Conservation (phyloP, 331 rosid species). For the Prunus yedoensis region DNA sequence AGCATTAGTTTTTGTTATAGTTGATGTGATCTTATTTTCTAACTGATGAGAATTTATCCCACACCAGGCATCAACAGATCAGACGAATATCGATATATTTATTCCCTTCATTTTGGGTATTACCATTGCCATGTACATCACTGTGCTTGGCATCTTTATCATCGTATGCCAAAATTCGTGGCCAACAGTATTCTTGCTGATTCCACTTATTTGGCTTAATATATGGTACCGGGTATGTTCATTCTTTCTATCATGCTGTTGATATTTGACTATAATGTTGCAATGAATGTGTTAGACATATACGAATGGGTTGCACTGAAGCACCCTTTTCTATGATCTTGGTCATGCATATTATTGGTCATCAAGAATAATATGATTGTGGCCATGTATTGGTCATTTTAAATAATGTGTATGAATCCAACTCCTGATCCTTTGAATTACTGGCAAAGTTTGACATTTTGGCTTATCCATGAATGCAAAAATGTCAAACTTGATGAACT, state of each 20-base stretch:
- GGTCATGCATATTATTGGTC: too few relatives aligned
- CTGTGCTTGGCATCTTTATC: conserved; percentile 62
- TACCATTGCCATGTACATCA: conserved; percentile 55
- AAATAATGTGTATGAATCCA: too few relatives aligned
- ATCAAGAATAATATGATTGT: too few relatives aligned
- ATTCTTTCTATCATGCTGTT: background rate
- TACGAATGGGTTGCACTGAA: too few relatives aligned
- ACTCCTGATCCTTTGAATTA: too few relatives aligned
- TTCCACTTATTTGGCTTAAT: conserved; percentile 82
- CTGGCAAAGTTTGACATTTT: too few relatives aligned
- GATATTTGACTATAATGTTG: background rate
- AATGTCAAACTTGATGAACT: too few relatives aligned
- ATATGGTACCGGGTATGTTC: conserved; percentile 84
- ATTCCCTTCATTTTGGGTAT: conserved; percentile 59
- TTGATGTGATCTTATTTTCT: background rate
- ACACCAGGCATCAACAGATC: conserved; percentile 82
- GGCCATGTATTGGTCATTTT: too few relatives aligned
- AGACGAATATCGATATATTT: conserved; percentile 64
- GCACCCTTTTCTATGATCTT: too few relatives aligned
- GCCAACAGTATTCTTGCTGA: conserved; percentile 76
- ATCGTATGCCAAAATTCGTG: conserved; percentile 72
- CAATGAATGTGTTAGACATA: background rate
- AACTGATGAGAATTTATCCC: conserved; percentile 4
- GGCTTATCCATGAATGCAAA: too few relatives aligned
- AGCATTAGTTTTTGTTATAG: background rate